A percentile compares a stretch with the other conserved stretches of the same genome.
These are phyloP conservation scores for Magnolia officinalis DNA, from an alignment of 164 flowering plant species.

Conservation along the genomic window DNA sequence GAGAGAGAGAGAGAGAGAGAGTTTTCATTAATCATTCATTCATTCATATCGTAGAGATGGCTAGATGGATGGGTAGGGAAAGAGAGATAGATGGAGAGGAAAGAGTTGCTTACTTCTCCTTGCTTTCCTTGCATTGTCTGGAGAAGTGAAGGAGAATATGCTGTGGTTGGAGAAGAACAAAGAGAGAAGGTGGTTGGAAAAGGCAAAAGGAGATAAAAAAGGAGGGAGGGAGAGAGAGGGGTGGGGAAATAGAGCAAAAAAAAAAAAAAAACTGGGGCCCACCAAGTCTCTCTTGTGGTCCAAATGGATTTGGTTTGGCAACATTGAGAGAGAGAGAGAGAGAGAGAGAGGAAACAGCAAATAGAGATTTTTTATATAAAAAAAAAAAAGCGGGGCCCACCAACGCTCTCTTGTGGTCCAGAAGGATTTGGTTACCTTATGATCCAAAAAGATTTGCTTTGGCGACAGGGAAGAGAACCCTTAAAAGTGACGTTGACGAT, in stretches of 20 bases:
- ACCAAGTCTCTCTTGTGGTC: constrained; percentile 10
- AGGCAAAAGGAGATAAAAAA: constrained; percentile 19
- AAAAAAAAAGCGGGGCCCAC: too few species aligned
- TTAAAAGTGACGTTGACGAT: constrained; percentile 22
- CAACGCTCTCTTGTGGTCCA: neutral
- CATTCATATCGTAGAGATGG: neutral
- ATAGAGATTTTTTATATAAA: too few species aligned
- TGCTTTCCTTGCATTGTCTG: constrained; percentile 26
- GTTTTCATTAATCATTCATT: neutral
- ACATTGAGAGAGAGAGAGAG: constrained; percentile 14
- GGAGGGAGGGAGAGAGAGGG: neutral
- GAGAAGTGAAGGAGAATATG: constrained; percentile 2
- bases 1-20: constrained; percentile 1
- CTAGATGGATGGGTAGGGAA: neutral
- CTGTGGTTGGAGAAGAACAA: neutral
- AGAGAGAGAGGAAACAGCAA: too few species aligned
- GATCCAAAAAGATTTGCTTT: neutral
- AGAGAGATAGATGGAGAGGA: neutral
- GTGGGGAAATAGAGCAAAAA: neutral
- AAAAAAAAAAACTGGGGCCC: neutral
- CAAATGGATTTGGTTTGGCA: constrained; percentile 16
- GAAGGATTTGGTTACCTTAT: neutral
- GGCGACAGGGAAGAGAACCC: neutral
- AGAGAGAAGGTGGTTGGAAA: constrained; percentile 13
- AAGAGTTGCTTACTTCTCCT: constrained; percentile 27